Conservation (phyloP, 2,329 filamentous ascomycete genomes). For the Ambrosiella xylebori region DNA sequence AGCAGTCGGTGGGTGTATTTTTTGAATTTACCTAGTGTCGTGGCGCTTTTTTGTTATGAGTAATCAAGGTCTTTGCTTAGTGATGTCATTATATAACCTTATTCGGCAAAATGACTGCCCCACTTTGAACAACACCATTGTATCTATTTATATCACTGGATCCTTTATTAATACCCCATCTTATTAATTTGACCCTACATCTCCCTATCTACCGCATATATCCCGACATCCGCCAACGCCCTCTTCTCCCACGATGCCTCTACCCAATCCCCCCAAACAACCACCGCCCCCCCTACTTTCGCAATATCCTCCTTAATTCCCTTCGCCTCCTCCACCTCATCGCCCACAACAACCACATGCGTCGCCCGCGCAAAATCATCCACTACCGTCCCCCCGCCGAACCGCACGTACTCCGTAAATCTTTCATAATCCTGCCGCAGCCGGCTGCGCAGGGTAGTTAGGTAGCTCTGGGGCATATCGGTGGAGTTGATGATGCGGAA, state of each 20-base stretch:
- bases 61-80: background rate
- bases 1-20: background rate
- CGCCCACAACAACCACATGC: slow-evolving; percentile 45
- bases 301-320: slow-evolving; percentile 16
- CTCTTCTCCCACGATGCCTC: slow-evolving; percentile 62
- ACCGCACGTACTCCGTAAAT: slow-evolving; percentile 42
- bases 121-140: too few species aligned
- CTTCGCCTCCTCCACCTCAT: slow-evolving; percentile 23
- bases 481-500: slow-evolving; percentile 19
- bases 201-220: slow-evolving; percentile 22
- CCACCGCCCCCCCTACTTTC: slow-evolving; percentile 33
- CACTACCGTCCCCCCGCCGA: slow-evolving; percentile 47
- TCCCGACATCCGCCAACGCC: slow-evolving; percentile 67
- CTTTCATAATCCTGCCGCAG: slow-evolving; percentile 19
- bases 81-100: background rate
- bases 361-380: slow-evolving; percentile 42
- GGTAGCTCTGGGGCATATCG: background rate
- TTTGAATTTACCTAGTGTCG: background rate
- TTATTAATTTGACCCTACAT: background rate
- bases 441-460: slow-evolving; percentile 15
- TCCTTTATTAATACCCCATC: too few species aligned
- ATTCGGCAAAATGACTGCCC: too few species aligned
- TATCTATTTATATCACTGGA: too few species aligned
- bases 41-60: background rate
- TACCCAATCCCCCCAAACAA: slow-evolving; percentile 58